These are phyloP conservation scores for Globisporangium emineosum DNA, from an alignment of 352 stramenopile species.

Conservation along the genomic window DNA sequence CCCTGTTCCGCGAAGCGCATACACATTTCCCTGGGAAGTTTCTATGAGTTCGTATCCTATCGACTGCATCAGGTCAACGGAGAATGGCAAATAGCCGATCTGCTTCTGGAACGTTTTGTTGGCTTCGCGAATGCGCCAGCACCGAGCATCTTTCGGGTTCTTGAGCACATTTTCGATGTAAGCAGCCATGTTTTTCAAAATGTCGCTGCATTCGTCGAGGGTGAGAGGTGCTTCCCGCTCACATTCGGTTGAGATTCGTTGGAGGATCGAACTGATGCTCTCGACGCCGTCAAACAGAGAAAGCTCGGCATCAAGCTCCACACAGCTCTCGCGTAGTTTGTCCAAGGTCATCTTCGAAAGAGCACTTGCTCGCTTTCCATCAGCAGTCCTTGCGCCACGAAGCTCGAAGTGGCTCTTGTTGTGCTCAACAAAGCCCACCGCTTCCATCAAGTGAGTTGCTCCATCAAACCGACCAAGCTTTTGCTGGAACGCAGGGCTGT, in stretches of 20 bases:
- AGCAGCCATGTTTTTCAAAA: slow-evolving; percentile 29
- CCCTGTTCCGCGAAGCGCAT: slow-evolving; percentile 46
- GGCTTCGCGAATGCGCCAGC: slow-evolving; percentile 58
- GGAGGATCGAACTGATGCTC: slow-evolving; percentile 52
- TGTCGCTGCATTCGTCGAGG: slow-evolving; percentile 42
- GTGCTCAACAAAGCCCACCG: slow-evolving; percentile 55
- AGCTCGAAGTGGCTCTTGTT: slow-evolving; percentile 58
- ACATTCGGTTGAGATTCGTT: slow-evolving; percentile 35
- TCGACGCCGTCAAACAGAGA: slow-evolving; percentile 63
- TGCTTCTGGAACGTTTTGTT: slow-evolving; percentile 61
- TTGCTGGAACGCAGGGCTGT: slow-evolving; percentile 51
- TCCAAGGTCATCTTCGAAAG: slow-evolving; percentile 43
- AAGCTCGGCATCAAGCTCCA: slow-evolving; percentile 53
- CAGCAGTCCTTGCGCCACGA: slow-evolving; percentile 28
- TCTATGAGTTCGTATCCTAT: slow-evolving; percentile 52
- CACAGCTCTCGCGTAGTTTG: slow-evolving; percentile 40
- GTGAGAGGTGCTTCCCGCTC: slow-evolving; percentile 26
- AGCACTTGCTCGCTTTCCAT: slow-evolving; percentile 44
- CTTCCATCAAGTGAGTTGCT: slow-evolving; percentile 49
- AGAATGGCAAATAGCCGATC: slow-evolving; percentile 52
- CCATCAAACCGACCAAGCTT: slow-evolving; percentile 67
- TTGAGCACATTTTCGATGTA: slow-evolving; percentile 68
- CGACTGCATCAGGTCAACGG: slow-evolving; percentile 51
- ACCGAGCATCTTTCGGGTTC: slow-evolving; percentile 66
- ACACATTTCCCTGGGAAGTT: slow-evolving; percentile 44